Evolutionary conservation across 192 early-diverging fungal genomes (phyloP).

Genomic region (Coemansia sp.): DNA sequence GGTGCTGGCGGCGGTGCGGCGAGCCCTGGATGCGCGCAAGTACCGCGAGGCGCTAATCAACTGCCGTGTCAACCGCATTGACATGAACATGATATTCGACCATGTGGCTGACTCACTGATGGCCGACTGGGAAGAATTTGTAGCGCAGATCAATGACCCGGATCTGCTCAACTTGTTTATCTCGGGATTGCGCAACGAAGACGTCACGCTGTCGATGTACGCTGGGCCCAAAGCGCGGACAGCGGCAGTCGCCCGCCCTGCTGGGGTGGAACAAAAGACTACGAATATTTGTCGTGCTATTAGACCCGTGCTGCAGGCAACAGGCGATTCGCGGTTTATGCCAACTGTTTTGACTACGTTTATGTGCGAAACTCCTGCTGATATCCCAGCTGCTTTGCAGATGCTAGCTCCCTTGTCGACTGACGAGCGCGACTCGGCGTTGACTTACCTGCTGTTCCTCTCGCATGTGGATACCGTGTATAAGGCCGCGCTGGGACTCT

Average conservation of each 20-base stretch:
- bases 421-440: constrained; percentile 75
- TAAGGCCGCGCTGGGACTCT: constrained; percentile 90
- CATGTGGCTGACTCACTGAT: constrained; percentile 71
- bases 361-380: constrained; percentile 77
- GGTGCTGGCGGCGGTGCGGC: constrained; percentile 73
- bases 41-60: constrained; percentile 78
- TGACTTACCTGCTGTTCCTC: constrained; percentile 92
- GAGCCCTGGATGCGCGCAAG: constrained; percentile 61
- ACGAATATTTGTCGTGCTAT: constrained; percentile 74
- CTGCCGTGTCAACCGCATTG: constrained; percentile 90
- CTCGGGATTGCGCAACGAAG: constrained; percentile 77
- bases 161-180: constrained; percentile 93
- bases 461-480: constrained; percentile 86
- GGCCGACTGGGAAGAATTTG: constrained; percentile 69
- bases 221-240: constrained; percentile 33
- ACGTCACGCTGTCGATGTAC: constrained; percentile 85
- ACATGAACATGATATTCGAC: constrained; percentile 91
- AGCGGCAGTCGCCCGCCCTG: neutral
- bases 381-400: constrained; percentile 77
- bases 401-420: constrained; percentile 56
- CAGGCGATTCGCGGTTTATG: constrained; percentile 62
- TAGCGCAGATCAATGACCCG: constrained; percentile 72
- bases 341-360: constrained; percentile 85
- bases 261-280: constrained; percentile 59
- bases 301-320: constrained; percentile 58